phyloP scores from a whole-genome alignment of 2,329 filamentous ascomycete genomes.

The Cladosporium cucumerinum region DNA sequence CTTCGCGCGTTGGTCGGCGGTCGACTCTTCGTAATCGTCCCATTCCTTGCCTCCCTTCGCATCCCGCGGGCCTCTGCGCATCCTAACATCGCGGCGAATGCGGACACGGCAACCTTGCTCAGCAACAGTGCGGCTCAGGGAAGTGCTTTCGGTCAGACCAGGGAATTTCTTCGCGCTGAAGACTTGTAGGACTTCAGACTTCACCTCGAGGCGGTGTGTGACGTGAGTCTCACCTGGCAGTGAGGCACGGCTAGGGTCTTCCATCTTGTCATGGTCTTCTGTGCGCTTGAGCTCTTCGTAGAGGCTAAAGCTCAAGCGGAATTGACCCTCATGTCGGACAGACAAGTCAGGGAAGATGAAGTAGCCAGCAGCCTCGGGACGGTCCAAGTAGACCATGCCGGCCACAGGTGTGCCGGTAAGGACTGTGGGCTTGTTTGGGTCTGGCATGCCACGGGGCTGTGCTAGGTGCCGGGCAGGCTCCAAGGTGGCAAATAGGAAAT shows the following conservation, averaged over 20 bases:
- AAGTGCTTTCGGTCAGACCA: constrained; percentile 83
- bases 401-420: constrained; percentile 92
- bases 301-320: constrained; percentile 84
- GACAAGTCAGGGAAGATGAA: constrained; percentile 98
- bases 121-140: constrained; percentile 82
- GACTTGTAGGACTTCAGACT: constrained; percentile 81
- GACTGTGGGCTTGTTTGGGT: constrained; percentile 67
- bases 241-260: constrained; percentile 34
- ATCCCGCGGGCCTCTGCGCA: constrained; percentile 75
- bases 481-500: constrained; percentile 92
- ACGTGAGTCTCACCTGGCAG: constrained; percentile 57
- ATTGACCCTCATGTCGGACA: constrained; percentile 90
- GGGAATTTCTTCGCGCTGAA: constrained; percentile 99
- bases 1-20: constrained; percentile 46
- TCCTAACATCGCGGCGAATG: constrained; percentile 88
- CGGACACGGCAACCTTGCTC: constrained; percentile 96
- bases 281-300: constrained; percentile 90
- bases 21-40: constrained; percentile 62
- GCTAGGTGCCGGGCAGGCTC: constrained; percentile 82
- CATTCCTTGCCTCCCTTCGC: constrained; percentile 57
- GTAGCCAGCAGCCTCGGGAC: constrained; percentile 75
- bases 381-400: constrained; percentile 92
- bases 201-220: constrained; percentile 84
- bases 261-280: constrained; percentile 66
- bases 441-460: constrained; percentile 66